Base-by-base conservation (phyloP, 83 land plant species). In the Larix sibirica region DNA sequence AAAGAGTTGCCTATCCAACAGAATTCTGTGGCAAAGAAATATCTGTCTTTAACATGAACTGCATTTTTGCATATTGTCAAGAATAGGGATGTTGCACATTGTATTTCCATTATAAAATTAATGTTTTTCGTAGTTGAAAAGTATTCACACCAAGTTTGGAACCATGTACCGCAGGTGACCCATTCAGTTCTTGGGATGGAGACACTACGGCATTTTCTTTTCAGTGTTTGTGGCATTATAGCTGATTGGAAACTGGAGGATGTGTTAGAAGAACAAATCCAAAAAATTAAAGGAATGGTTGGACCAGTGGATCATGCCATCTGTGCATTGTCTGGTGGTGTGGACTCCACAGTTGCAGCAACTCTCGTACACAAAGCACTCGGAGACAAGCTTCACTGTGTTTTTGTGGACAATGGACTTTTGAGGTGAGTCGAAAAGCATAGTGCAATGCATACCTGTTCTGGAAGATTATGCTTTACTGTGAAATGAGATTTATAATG, bases 301-400 rank as follows among this genome's bases (percentile, higher is more conserved):
- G 98, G 96, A n/a, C 85, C 90, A 61, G 85, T 90, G 1, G 97
- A 96, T 60, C 94, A 94, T 90, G 98, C 90, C 47, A 90, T 97
- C 0, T 97, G 98, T 88, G 98, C 98, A 0, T 83, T 97, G 59
- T 97, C 97, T 10, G 99, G 99, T 0, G 99, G 99, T 62, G 99
- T 97, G 6, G 99, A 97, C 83, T 97, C 99, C 16, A 88, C 98
- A 13, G 98, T 97, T 79, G 98, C 98, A 9, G 99, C 97, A 7
- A 96, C 97, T 14, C 88, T 97, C 42, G 97, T 97, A 80, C 96
- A 96, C 81, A 96, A 86, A 86, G 98, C 97, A 23, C 91, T 96
- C 67, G 98, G 98, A 17, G 96, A 97, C 12, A 90, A 95, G 79
- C 93, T 96, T 44, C 98, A 96, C 56, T 97, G 98, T 90, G 88